Conservation (phyloP, 1,284 basidiomycete species). For the Stereum hirsutum region DNA sequence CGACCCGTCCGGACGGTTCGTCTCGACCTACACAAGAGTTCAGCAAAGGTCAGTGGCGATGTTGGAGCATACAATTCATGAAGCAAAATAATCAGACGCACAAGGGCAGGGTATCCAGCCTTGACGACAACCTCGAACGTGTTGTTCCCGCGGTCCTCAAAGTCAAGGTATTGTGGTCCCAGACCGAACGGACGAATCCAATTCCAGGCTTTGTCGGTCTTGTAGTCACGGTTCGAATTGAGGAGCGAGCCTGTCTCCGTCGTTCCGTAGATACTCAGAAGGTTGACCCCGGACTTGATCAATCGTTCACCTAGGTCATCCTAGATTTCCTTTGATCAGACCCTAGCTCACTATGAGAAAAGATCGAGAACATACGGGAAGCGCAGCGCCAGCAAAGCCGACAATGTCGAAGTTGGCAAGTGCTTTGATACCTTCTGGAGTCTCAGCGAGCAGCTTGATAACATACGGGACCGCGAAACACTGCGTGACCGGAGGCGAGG, state of each 20-base stretch:
- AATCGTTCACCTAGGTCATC: constrained; percentile 49
- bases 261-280: constrained; percentile 47
- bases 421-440: constrained; percentile 32
- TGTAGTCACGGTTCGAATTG: constrained; percentile 41
- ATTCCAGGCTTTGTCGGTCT: constrained; percentile 50
- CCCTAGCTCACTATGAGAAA: not conserved
- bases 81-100: no score
- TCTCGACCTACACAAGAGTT: not conserved
- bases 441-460: constrained; percentile 39
- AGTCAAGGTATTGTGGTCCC: not conserved
- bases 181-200: constrained; percentile 27
- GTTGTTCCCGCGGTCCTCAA: not conserved
- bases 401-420: constrained; percentile 43
- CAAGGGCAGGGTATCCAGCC: not conserved
- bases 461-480: constrained; percentile 26
- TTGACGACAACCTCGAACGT: not conserved
- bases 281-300: constrained; percentile 37
- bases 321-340: constrained; percentile 11
- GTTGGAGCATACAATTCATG: no score
- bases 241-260: constrained; percentile 37
- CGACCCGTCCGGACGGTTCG: constrained; percentile 46
- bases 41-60: not conserved
- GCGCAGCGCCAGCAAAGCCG: constrained; percentile 34
- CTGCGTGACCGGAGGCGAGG: constrained; percentile 5
- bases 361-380: constrained; percentile 17